Evolutionary conservation across 495 filamentous ascomycete species (phyloP).

Genomic region (Penicillium antarcticum): DNA sequence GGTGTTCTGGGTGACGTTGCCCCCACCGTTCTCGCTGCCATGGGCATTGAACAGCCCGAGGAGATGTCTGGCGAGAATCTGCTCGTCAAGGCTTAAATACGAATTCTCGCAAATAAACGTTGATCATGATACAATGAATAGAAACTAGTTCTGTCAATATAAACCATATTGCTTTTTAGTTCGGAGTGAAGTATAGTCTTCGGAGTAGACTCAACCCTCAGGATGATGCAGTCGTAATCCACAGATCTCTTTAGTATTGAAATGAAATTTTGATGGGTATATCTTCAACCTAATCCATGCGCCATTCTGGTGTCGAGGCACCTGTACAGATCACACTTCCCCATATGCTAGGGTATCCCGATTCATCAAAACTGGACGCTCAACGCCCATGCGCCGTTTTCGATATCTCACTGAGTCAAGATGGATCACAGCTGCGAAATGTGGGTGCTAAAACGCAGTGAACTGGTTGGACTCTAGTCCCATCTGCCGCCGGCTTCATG

Average conservation of each 20-base stretch:
- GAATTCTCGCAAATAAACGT: constrained; percentile 4
- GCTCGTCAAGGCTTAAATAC: constrained; percentile 61
- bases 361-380: background rate
- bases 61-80: constrained; percentile 90
- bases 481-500: background rate
- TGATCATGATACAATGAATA: constrained; percentile 24
- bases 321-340: constrained; percentile 2
- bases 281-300: constrained; percentile 5
- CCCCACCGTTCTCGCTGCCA: constrained; percentile 81
- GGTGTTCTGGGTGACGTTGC: constrained; percentile 96
- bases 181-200: background rate
- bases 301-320: background rate
- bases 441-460: background rate
- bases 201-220: too few relatives aligned
- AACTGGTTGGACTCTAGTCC: background rate
- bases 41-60: constrained; percentile 85
- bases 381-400: background rate
- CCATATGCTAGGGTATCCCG: background rate
- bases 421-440: background rate
- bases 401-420: background rate
- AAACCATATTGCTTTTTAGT: background rate
- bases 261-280: constrained; percentile 18
- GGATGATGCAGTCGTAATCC: too few relatives aligned
- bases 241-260: background rate
- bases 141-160: constrained; percentile 15